Percentiles rank a stretch among this genome's conserved stretches.
Conservation (phyloP, 805 yeast species). For the Kuraishia hungarica region DNA sequence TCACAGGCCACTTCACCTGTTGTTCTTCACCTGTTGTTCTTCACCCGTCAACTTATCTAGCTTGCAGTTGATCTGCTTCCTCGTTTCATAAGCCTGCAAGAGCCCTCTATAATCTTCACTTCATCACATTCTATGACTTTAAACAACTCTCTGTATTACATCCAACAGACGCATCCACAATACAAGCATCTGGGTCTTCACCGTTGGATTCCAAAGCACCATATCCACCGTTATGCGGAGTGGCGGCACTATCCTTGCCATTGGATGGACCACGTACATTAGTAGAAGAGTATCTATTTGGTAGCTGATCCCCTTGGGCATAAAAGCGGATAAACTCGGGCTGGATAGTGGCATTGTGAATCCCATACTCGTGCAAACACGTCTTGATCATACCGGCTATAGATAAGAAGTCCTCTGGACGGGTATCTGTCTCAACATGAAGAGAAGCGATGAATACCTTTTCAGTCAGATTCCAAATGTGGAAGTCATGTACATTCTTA, state of each 20-base stretch:
- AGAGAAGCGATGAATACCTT: slow-evolving; percentile 79
- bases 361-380: slow-evolving; percentile 74
- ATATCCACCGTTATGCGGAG: slow-evolving; percentile 19
- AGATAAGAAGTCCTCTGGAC: slow-evolving; percentile 59
- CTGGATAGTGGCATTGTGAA: slow-evolving; percentile 91
- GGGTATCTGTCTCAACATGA: slow-evolving; percentile 66
- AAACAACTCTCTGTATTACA: slow-evolving; percentile 41
- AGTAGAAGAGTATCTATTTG: slow-evolving; percentile 18
- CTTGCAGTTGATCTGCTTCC: no score
- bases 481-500: slow-evolving; percentile 86
- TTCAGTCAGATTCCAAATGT: slow-evolving; percentile 93
- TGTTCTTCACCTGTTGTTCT: no score
- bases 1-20: no score
- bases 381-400: slow-evolving; percentile 70
- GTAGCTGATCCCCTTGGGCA: slow-evolving; percentile 18
- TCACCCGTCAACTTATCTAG: no score
- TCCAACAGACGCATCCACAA: slow-evolving; percentile 43
- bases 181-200: slow-evolving; percentile 23
- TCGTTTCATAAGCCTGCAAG: neutral
- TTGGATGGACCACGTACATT: neutral
- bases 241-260: slow-evolving; percentile 1
- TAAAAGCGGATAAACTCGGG: slow-evolving; percentile 65
- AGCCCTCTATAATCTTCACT: neutral
- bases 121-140: slow-evolving; percentile 1
- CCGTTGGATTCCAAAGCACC: slow-evolving; percentile 7